Percentiles rank a stretch among this genome's conserved stretches.
phyloP scores from a whole-genome alignment of 306 rosid genomes.

The Trifolium subterraneum region DNA sequence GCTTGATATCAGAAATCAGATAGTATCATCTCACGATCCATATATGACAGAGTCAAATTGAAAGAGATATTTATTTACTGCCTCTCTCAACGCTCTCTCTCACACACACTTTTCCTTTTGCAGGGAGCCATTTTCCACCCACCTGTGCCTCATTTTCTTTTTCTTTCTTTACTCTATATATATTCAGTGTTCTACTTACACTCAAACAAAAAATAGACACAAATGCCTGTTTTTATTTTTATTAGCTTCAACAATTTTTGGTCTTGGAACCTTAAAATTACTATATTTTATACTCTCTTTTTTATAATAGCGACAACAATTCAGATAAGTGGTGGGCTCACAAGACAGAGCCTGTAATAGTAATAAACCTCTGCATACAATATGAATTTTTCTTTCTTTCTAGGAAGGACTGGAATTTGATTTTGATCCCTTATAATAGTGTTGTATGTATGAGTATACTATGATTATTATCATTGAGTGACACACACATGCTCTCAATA shows the following conservation, averaged over 20 bases:
- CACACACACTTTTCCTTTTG: neutral
- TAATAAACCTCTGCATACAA: too few species aligned
- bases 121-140: too few species aligned
- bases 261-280: conserved; percentile 37
- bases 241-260: neutral
- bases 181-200: conserved; percentile 38
- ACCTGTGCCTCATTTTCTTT: neutral
- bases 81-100: neutral
- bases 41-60: neutral
- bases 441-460: neutral
- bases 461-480: neutral
- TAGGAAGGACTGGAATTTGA: neutral
- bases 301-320: neutral
- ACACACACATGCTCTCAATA: neutral
- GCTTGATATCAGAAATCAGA: conserved; percentile 11
- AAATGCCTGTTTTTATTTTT: neutral
- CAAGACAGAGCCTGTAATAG: neutral
- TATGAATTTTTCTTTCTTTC: neutral
- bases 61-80: conserved; percentile 38
- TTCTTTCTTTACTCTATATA: neutral
- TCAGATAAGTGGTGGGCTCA: conserved; percentile 9
- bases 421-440: neutral
- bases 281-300: neutral
- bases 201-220: neutral
- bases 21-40: too few species aligned